Base-by-base conservation (phyloP, 1,284 basidiomycete genomes). In the Mixia osmundae region DNA sequence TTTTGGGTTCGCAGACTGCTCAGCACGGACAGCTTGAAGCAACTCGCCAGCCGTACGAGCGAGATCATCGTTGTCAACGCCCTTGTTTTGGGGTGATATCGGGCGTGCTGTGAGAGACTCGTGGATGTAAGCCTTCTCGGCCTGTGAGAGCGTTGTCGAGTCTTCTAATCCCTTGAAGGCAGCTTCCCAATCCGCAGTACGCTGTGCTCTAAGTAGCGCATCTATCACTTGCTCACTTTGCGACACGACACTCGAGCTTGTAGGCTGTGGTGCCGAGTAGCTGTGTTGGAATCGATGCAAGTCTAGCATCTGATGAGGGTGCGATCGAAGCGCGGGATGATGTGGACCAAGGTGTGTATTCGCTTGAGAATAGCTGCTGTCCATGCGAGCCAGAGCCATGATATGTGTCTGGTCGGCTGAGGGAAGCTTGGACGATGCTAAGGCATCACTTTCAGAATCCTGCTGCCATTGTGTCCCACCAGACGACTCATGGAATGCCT, bases 1-100 rank as follows among this genome's bases (percentile, higher is more conserved):
- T 55, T 94, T 94, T 29, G 73, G 69, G 51, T 79, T 85, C 44
- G 49, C 45, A 21, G 68, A 63, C 41, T 72, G 69, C 38, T 71
- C 58, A 11, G 28, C 20, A 19, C 50, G 47, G 9, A 60, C 53
- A 6, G 54, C 51, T 4, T 51, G 43, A 32, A 60, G 49, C 2
- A 60, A 48, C 16, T 48, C 44, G 15, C 54, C 56, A 8, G 57
- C 57, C 2, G 57, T 57, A 26, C 48, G 44, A 2, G 58, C 55
- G 25, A 60, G 50, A 15, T 51, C 49, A 33, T 59, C 58, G 11
- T 45, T 42, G 1, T 45, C 43, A 25, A 44, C 45, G 31, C 47
- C 48, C 27, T 29, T 33, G n/a, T 18, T 25, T 6, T 37, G 11
- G 34, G 36, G 38, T 30, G 39, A 40, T 4, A 22, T 25, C 5